Evolutionary conservation across 2,329 filamentous ascomycete genomes (phyloP).

Genomic region (Aureobasidium sp.): DNA sequence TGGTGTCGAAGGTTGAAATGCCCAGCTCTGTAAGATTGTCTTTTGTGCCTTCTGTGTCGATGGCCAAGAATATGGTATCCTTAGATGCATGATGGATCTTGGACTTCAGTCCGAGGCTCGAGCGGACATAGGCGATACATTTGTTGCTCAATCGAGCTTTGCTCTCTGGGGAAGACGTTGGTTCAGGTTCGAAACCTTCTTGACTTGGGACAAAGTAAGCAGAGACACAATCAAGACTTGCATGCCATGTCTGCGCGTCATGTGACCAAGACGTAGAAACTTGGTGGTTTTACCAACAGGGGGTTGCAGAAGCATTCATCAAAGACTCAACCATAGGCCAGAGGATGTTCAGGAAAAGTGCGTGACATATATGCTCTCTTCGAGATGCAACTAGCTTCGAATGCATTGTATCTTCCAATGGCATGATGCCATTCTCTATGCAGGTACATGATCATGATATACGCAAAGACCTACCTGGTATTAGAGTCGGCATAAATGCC

Average conservation of each 20-base stretch:
- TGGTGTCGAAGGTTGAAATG: constrained; percentile 70
- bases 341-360: too few species aligned
- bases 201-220: background rate
- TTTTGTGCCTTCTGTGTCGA: constrained; percentile 72
- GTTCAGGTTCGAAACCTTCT: background rate
- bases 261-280: too few species aligned
- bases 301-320: too few species aligned
- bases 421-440: too few species aligned
- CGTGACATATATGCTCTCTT: too few species aligned
- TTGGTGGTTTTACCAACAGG: too few species aligned
- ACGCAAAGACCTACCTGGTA: background rate
- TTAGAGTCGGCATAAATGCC: background rate
- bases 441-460: too few species aligned
- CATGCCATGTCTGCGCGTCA: background rate
- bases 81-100: background rate
- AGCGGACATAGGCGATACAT: constrained; percentile 6
- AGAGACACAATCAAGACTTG: background rate
- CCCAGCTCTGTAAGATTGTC: constrained; percentile 76
- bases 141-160: background rate
- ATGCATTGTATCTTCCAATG: too few species aligned
- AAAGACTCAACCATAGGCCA: too few species aligned
- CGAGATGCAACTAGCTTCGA: too few species aligned
- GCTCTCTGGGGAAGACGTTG: background rate
- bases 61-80: constrained; percentile 62
- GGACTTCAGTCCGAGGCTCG: background rate